A percentile compares a stretch with the other conserved stretches of the same genome.
Evolutionary conservation across 768 basidiomycete genomes (phyloP).

Genomic region (Suillus sp.): DNA sequence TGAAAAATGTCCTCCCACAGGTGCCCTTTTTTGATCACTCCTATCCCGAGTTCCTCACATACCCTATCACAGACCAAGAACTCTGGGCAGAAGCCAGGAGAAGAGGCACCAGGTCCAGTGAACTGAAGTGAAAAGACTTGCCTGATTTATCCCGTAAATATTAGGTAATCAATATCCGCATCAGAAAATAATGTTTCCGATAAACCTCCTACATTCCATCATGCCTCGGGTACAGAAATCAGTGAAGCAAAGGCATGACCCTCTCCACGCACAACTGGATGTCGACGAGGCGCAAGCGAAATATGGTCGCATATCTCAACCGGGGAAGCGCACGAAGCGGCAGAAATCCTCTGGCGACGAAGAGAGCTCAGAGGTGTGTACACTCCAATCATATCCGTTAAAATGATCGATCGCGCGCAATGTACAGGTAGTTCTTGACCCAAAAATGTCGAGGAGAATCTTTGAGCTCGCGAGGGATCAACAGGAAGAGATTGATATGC

Average conservation of each 20-base stretch:
- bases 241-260: conserved; percentile 77
- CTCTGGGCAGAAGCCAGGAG: too few relatives aligned
- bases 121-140: too few relatives aligned
- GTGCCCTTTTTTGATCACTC: too few relatives aligned
- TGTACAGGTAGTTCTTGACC: conserved; percentile 67
- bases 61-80: too few relatives aligned
- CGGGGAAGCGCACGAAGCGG: conserved; percentile 73
- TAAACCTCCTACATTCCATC: conserved; percentile 16
- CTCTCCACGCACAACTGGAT: conserved; percentile 80
- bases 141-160: background rate
- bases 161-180: conserved; percentile 7
- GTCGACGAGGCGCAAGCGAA: conserved; percentile 76
- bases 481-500: conserved; percentile 82
- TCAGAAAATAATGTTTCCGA: conserved; percentile 14
- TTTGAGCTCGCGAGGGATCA: conserved; percentile 92
- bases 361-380: conserved; percentile 61
- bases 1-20: too few relatives aligned
- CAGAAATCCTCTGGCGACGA: conserved; percentile 46
- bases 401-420: conserved; percentile 11
- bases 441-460: conserved; percentile 82
- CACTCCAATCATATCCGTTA: conserved; percentile 14
- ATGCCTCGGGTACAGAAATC: conserved; percentile 70
- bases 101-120: background rate
- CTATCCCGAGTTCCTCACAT: too few relatives aligned
- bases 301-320: conserved; percentile 77